Conservation (phyloP, 2,329 filamentous ascomycete genomes). For the Arachnomyces sp. region DNA sequence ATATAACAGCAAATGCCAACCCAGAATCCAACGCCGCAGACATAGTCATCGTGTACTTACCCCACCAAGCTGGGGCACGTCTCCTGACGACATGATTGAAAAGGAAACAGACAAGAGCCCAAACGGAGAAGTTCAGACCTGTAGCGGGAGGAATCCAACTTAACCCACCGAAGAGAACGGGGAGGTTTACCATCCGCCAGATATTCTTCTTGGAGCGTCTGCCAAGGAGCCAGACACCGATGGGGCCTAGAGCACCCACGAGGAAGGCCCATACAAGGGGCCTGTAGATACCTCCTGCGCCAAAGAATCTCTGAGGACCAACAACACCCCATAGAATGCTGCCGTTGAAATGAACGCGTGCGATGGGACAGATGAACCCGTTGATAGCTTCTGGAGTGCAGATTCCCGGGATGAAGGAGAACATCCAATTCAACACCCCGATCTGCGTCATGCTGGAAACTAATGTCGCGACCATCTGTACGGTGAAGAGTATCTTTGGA, state of each 20-base stretch:
- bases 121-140: constrained; percentile 80
- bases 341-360: constrained; percentile 82
- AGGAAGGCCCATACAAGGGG: constrained; percentile 75
- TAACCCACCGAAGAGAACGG: constrained; percentile 74
- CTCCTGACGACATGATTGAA: constrained; percentile 72
- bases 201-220: constrained; percentile 52
- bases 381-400: constrained; percentile 76
- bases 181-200: constrained; percentile 69
- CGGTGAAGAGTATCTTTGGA: constrained; percentile 51
- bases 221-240: constrained; percentile 66
- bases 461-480: constrained; percentile 53
- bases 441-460: constrained; percentile 77
- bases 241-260: constrained; percentile 65
- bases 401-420: constrained; percentile 64
- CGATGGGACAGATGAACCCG: constrained; percentile 80
- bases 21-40: constrained; percentile 77
- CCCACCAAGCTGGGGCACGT: constrained; percentile 72
- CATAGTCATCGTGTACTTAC: constrained; percentile 84
- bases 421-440: constrained; percentile 84
- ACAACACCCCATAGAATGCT: constrained; percentile 86
- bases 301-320: constrained; percentile 75
- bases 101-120: constrained; percentile 74
- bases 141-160: constrained; percentile 81
- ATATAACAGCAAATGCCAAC: constrained; percentile 71
- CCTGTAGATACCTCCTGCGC: constrained; percentile 64